Conservation (phyloP, 2,329 filamentous ascomycete genomes). For the Berkeleyomyces rouxiae region DNA sequence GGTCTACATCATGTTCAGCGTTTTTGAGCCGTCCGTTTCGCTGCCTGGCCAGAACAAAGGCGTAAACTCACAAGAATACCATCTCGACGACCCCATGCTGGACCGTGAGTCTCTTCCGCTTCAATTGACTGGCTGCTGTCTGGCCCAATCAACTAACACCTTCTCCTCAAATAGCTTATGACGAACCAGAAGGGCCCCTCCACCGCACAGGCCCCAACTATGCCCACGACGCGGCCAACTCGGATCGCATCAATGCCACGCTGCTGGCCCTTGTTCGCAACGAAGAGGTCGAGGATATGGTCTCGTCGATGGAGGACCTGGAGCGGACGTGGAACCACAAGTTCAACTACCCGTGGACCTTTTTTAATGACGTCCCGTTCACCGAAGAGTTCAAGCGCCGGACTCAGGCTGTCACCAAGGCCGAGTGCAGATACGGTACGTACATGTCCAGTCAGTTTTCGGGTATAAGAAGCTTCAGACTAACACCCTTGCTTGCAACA, state of each 20-base stretch:
- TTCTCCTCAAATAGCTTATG: conserved; percentile 44
- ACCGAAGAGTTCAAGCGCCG: conserved; percentile 78
- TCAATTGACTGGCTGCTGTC: not conserved
- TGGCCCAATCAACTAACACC: conserved; percentile 14
- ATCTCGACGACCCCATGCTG: conserved; percentile 67
- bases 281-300: conserved; percentile 66
- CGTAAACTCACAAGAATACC: conserved; percentile 29
- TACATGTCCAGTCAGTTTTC: not conserved
- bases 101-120: conserved; percentile 47
- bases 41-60: conserved; percentile 19
- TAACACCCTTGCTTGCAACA: conserved; percentile 21
- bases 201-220: conserved; percentile 63
- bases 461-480: not conserved
- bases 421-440: conserved; percentile 69
- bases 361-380: conserved; percentile 94
- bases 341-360: conserved; percentile 99
- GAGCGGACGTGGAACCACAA: conserved; percentile 95
- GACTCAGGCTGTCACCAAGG: conserved; percentile 71
- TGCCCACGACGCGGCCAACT: conserved; percentile 54
- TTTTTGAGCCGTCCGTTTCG: conserved; percentile 43
- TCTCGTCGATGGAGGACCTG: conserved; percentile 77
- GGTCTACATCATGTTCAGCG: conserved; percentile 62
- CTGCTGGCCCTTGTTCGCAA: conserved; percentile 86
- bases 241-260: conserved; percentile 81
- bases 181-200: conserved; percentile 65